phyloP scores from a whole-genome alignment of 257 asterid species.

The Thymus mandschuricus region DNA sequence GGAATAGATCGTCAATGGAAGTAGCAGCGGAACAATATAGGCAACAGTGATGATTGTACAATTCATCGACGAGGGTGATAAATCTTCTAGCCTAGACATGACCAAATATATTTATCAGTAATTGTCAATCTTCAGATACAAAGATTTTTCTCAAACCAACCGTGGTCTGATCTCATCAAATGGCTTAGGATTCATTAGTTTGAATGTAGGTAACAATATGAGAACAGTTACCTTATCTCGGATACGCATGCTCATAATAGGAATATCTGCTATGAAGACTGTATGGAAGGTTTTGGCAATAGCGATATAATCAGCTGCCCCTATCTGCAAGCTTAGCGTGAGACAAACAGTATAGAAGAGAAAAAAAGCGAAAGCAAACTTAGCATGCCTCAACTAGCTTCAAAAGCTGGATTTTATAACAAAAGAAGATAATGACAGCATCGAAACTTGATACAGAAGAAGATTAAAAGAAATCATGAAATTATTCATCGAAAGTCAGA shows the following conservation, averaged over 20 bases:
- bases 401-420: too few species aligned
- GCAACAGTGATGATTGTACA: constrained; percentile 95
- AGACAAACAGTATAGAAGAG: neutral
- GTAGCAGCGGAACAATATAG: constrained; percentile 77
- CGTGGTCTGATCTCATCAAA: neutral
- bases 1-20: constrained; percentile 85
- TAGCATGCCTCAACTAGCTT: too few species aligned
- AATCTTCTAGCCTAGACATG: constrained; percentile 85
- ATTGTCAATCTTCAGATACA: neutral
- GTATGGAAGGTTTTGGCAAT: constrained; percentile 84
- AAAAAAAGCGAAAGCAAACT: neutral
- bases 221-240: constrained; percentile 79
- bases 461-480: neutral
- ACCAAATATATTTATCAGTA: constrained; percentile 1
- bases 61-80: constrained; percentile 92
- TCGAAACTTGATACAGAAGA: neutral
- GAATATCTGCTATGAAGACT: constrained; percentile 83
- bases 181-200: neutral
- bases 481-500: neutral
- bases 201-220: constrained; percentile 3
- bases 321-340: constrained; percentile 58
- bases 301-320: constrained; percentile 98
- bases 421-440: neutral
- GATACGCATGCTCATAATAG: constrained; percentile 94
- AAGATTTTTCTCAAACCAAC: neutral